A percentile compares a stretch with the other conserved stretches of the same genome.
phyloP scores from a whole-genome alignment of 192 early-diverging fungal species.

The Coemansia sp. region DNA sequence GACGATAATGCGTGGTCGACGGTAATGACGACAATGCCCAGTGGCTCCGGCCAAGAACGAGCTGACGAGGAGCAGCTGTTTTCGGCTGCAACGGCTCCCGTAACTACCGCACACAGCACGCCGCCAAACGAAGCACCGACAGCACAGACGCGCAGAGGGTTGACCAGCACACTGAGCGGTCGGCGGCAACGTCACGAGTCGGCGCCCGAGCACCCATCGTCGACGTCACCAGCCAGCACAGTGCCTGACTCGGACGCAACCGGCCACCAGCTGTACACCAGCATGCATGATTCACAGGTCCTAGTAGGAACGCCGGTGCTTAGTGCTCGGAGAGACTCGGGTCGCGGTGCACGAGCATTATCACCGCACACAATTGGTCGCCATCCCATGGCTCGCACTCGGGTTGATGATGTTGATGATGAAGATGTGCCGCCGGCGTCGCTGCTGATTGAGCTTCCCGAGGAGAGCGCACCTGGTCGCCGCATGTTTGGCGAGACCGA shows the following conservation, averaged over 20 bases:
- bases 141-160: constrained; percentile 30
- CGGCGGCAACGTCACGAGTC: constrained; percentile 35
- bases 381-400: neutral
- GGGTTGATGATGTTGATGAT: constrained; percentile 15
- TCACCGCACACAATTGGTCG: neutral
- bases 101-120: constrained; percentile 2
- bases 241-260: constrained; percentile 14
- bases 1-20: no score
- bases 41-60: no score
- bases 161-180: constrained; percentile 47
- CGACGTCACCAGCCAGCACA: constrained; percentile 21
- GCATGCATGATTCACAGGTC: constrained; percentile 22
- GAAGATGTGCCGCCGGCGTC: constrained; percentile 41
- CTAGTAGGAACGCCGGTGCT: constrained; percentile 18
- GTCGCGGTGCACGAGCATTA: neutral
- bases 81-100: constrained; percentile 4
- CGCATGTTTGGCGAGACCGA: neutral
- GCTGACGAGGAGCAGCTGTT: neutral
- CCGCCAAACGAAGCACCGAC: neutral
- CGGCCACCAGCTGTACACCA: constrained; percentile 10
- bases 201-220: constrained; percentile 12
- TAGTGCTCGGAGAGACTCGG: constrained; percentile 9
- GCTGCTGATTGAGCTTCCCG: constrained; percentile 35
- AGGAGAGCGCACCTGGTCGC: neutral
- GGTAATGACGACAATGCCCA: no score